A percentile compares a stretch with the other conserved stretches of the same genome.
These are phyloP conservation scores for Sporothrix variecibatus DNA, from an alignment of 2,329 filamentous ascomycete genomes.

Conservation along the genomic window DNA sequence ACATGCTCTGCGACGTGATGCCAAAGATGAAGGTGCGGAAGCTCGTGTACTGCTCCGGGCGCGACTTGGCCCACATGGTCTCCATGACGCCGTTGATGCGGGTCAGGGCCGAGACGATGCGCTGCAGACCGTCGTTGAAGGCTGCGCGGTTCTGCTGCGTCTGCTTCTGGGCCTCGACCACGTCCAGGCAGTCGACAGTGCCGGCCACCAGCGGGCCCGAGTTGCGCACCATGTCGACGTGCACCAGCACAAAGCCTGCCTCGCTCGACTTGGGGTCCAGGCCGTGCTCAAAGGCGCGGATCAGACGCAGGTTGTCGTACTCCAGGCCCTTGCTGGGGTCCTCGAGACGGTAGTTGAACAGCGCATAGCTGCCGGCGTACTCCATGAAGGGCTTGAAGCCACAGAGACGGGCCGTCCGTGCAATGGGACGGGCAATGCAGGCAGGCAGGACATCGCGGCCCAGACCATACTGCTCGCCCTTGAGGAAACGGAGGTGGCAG, in stretches of 20 bases:
- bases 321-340: conserved; percentile 59
- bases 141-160: conserved; percentile 47
- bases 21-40: conserved; percentile 98
- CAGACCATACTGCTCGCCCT: conserved; percentile 75
- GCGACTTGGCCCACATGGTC: conserved; percentile 84
- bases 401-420: conserved; percentile 81
- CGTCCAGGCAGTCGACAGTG: conserved; percentile 66
- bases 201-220: conserved; percentile 77
- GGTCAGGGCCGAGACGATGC: conserved; percentile 63
- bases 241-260: conserved; percentile 93
- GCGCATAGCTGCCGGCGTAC: conserved; percentile 69
- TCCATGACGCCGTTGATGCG: conserved; percentile 82
- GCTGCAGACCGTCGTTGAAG: conserved; percentile 66
- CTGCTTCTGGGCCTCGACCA: conserved; percentile 30
- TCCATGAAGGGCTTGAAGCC: conserved; percentile 94
- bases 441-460: conserved; percentile 72
- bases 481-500: conserved; percentile 74
- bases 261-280: conserved; percentile 85
- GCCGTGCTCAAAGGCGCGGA: conserved; percentile 89
- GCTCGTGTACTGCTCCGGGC: conserved; percentile 78
- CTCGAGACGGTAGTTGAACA: conserved; percentile 66
- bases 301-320: conserved; percentile 73
- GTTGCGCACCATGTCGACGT: conserved; percentile 92
- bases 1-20: conserved; percentile 92
- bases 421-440: conserved; percentile 77